A percentile compares a stretch with the other conserved stretches of the same genome.
phyloP scores from a whole-genome alignment of 768 basidiomycete species.

The Leccinum uliginosum region DNA sequence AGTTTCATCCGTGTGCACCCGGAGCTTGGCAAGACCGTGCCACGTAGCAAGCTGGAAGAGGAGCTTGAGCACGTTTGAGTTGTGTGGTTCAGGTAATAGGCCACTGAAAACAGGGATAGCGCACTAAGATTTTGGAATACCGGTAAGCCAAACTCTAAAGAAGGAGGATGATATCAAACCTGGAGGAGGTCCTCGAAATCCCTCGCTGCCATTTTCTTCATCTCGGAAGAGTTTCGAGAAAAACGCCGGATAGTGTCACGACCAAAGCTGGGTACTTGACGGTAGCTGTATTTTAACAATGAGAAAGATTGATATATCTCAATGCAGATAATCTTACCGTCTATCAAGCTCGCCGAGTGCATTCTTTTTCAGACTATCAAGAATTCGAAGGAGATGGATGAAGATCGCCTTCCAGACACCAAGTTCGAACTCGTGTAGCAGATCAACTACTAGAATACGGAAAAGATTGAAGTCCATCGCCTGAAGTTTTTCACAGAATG shows the following conservation, averaged over 20 bases:
- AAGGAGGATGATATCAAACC: neutral
- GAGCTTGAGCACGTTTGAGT: neutral
- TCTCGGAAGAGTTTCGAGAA: neutral
- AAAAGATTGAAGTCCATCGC: neutral
- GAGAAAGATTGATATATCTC: neutral
- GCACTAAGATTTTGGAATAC: neutral
- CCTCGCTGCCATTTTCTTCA: neutral
- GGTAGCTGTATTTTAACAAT: neutral
- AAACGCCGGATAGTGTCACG: neutral
- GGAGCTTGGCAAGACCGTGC: neutral
- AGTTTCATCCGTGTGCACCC: neutral
- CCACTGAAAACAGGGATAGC: neutral
- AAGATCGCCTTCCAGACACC: neutral
- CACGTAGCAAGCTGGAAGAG: neutral
- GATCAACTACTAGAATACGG: neutral
- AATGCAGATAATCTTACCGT: neutral
- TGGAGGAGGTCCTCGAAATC: neutral
- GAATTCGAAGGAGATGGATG: neutral
- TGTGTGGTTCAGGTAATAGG: neutral
- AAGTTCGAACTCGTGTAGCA: neutral
- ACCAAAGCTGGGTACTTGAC: neutral
- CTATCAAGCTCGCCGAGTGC: neutral
- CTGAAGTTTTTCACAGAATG: neutral
- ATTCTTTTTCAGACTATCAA: neutral
- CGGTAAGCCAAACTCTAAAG: neutral